Base-by-base conservation (phyloP, 176 grass and related monocot species). In the Zea mays region DNA sequence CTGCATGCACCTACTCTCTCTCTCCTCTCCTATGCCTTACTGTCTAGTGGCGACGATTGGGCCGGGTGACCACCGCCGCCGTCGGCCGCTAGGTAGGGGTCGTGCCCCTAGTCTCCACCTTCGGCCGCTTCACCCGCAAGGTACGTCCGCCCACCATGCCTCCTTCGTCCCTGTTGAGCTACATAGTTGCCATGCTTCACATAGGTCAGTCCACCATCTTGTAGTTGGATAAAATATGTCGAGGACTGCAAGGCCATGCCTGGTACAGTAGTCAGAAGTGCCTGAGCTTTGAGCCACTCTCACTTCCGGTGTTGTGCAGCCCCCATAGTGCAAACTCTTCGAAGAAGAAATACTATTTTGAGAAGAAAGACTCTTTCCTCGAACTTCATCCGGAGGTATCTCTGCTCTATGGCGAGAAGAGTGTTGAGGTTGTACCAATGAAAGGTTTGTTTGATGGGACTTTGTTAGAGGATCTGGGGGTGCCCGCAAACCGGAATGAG, bases 371-470 rank as follows among this genome's bases (percentile, higher is more conserved):
- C 5, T 84, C 87, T 0, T 97, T 97, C 85, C 49, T 92, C 16
- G 86, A 97, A 11, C 87, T 92, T 65, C 93, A 92, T n/a, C 93
- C 93, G 0, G 93, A 92, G 81, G 85, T 92, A 50, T 90, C 93
- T 69, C 78, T 92, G 82, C 90, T 97, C 21, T 81, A 71, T 14
- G 89, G 89, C 4, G 81, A 91, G 74, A 75, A 79, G 78, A 65
- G 35, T 5, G 71, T 67, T 10, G 68, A 40, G 33, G 75, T 68
- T 64, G 76, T 82, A 4, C 79, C 48, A 27, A 84, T 38, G 72
- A 84, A 42, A 36, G 46, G 66, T 5, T 47, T 69, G 15, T 42
- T 67, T 9, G 65, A 68, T 27, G 79, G 73, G 11, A 85, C 61
- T 36, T 51, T 74, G 4, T 44, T 84, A 52, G 93, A 96, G 71